phyloP scores from a whole-genome alignment of 441 rosid genomes.

The Pelargonium fulgidum region DNA sequence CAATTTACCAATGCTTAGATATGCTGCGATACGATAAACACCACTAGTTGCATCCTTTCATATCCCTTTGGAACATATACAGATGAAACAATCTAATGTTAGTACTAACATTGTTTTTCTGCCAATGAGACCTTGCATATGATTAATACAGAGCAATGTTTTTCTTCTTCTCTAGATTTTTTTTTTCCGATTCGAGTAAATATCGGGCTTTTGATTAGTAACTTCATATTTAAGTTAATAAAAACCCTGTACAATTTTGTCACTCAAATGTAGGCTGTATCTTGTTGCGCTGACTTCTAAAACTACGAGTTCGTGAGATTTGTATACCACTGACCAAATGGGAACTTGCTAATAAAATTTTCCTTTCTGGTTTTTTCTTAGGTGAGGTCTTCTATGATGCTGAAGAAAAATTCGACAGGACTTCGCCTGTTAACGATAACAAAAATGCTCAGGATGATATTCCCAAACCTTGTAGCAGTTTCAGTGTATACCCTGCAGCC shows the following conservation, averaged over 20 bases:
- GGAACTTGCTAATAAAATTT: not conserved
- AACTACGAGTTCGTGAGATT: not conserved
- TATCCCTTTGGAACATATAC: not conserved
- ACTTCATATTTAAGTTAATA: not conserved
- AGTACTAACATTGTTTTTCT: not conserved
- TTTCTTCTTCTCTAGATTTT: not conserved
- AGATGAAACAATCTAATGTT: not conserved
- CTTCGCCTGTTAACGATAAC: constrained; percentile 26
- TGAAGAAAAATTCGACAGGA: constrained; percentile 40
- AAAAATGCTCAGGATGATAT: constrained; percentile 34
- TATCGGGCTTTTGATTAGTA: not conserved
- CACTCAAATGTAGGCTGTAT: not conserved
- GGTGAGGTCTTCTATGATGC: constrained; percentile 83
- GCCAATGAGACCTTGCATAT: not conserved
- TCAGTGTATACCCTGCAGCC: constrained; percentile 29
- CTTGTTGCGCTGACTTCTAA: not conserved
- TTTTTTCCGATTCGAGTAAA: not conserved
- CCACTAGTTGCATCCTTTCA: constrained; percentile 2
- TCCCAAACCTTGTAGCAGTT: constrained; percentile 35
- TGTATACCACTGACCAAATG: constrained; percentile 3
- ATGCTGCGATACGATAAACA: not conserved
- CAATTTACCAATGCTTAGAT: not conserved
- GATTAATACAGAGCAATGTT: not conserved
- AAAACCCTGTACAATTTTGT: not conserved
- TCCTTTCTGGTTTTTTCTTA: constrained; percentile 24